A percentile compares a stretch with the other conserved stretches of the same genome.
phyloP scores from a whole-genome alignment of 108 stramenopile species.

The Mediolabrus comicus region DNA sequence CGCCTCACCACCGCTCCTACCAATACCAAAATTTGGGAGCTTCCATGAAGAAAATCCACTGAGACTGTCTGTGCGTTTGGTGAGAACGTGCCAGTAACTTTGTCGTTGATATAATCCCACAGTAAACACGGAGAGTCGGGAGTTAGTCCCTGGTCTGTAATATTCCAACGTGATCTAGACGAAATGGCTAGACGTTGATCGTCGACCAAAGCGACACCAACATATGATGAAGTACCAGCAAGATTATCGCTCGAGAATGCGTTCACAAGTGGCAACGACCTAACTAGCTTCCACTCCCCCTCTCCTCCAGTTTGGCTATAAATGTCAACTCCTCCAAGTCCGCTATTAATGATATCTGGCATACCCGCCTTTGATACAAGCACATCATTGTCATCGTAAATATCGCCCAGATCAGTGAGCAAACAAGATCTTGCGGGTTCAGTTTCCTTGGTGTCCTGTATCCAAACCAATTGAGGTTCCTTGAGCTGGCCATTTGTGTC shows the following conservation, averaged over 20 bases:
- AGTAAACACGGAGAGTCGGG: not conserved
- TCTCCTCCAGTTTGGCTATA: not conserved
- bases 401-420: not conserved
- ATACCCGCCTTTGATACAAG: not conserved
- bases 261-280: not conserved
- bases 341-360: slow-evolving; percentile 1
- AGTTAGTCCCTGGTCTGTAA: not conserved
- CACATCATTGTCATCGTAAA: not conserved
- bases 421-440: not conserved
- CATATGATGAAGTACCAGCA: not conserved
- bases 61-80: not conserved
- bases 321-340: not conserved
- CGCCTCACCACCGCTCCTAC: not conserved
- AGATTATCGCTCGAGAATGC: not conserved
- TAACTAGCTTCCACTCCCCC: not conserved
- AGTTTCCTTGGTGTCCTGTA: not conserved
- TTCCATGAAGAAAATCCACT: not conserved
- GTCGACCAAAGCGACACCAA: not conserved
- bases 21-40: not conserved
- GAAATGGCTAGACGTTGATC: not conserved
- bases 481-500: not conserved
- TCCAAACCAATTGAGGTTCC: not conserved
- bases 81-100: not conserved
- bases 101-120: not conserved
- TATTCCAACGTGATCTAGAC: not conserved